Evolutionary conservation across 2,329 filamentous ascomycete genomes (phyloP).

Genomic region (Aspergillus ibericus): DNA sequence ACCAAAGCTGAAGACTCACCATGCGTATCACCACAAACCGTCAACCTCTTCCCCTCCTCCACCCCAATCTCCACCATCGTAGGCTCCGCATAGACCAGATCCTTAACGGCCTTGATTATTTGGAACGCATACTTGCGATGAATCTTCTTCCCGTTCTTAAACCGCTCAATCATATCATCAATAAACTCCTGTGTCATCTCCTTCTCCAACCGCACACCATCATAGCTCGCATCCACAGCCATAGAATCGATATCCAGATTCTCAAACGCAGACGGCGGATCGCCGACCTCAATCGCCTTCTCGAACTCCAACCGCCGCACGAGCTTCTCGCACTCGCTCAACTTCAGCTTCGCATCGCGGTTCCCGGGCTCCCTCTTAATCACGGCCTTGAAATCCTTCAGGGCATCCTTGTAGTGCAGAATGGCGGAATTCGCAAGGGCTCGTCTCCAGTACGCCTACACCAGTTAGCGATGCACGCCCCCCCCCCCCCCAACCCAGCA

Average conservation of each 20-base stretch:
- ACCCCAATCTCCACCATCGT: constrained; percentile 96
- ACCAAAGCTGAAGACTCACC: constrained; percentile 51
- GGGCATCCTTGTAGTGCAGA: constrained; percentile 79
- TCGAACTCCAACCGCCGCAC: constrained; percentile 91
- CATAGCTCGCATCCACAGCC: constrained; percentile 77
- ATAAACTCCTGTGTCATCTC: constrained; percentile 97
- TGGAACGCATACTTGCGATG: constrained; percentile 97
- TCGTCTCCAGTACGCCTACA: constrained; percentile 87
- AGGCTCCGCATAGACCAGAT: constrained; percentile 85
- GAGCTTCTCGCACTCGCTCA: constrained; percentile 91
- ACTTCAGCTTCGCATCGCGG: constrained; percentile 85
- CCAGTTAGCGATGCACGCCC: neutral
- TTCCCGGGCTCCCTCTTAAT: constrained; percentile 83
- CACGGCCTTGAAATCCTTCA: constrained; percentile 89
- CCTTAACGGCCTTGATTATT: constrained; percentile 85
- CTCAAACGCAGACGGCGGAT: constrained; percentile 88
- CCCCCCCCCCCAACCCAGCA: neutral
- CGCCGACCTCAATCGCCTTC: constrained; percentile 88
- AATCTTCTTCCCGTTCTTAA: constrained; percentile 93
- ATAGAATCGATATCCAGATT: constrained; percentile 87
- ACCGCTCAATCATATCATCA: constrained; percentile 93
- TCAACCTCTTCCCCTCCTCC: constrained; percentile 73
- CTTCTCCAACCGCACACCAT: constrained; percentile 72
- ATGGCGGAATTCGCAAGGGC: constrained; percentile 91
- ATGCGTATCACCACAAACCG: constrained; percentile 96